Base-by-base conservation (phyloP, 2,329 filamentous ascomycete species). In the Neurospora sp. region DNA sequence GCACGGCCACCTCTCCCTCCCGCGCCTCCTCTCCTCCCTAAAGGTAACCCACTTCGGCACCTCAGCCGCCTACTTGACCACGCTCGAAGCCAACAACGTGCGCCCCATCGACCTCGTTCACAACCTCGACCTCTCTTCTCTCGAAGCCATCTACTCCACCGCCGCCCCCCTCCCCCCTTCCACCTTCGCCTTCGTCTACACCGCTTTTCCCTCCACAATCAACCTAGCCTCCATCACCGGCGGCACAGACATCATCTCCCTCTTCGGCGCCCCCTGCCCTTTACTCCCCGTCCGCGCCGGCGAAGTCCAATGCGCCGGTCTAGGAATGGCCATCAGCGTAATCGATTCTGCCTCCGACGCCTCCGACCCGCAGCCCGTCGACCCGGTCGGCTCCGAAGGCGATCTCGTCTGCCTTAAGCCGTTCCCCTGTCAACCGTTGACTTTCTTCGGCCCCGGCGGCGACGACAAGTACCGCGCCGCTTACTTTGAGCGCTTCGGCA, bases 161-260 rank as follows among this genome's bases (percentile, higher is more conserved):
- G 96, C 94, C 39, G 96, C 93, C 0, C 94, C 95, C 3, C 84
- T 99, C 1, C 93, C 95, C 0, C 95, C 96, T 0, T 97, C 93
- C 1, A 98, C 96, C 1, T 98, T 97, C 80, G 85, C 88, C 70
- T 98, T 96, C 77, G 89, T 97, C 68, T 97, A 98, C 81, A 82
- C 86, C 36, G 91, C 91, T 1, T 96, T 98, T 77, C 93, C 93
- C 1, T 77, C 86, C 0, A 83, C 86, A n/a, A 84, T 98, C 74
- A 95, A 97, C 79, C 87, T 98, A 8, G 93, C 90, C 67, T 96
- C 92, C 70, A 98, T 99, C 77, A 98, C 95, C 0, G 96, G 96
- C 43, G 96, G 95, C 67, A 98, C 95, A 3, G 96, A 99, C 78
- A 98, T 98, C 76, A 93, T 98, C 73, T 97, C 94, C 0, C 87